Base-by-base conservation (phyloP, 202 grass and related monocot species). In the Digitaria exilis region DNA sequence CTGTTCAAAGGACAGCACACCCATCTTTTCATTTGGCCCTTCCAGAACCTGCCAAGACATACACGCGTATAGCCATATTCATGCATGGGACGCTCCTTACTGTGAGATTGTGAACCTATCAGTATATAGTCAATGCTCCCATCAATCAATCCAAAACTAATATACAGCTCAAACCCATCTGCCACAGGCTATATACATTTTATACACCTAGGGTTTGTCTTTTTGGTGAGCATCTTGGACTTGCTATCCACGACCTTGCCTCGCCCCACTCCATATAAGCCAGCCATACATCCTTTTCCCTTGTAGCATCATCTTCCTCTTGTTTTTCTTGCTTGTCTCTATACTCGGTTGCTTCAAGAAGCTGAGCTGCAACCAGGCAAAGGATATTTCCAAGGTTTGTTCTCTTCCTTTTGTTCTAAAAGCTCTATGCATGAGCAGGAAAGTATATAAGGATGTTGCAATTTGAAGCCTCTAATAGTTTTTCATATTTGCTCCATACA, bases 301-400 rank as follows among this genome's bases (percentile, higher is more conserved):
- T 70, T 76, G 61, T 30, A 84, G 42, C 69, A 65, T 35, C 86
- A 31, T 35, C 39, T 76, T 76, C 73, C 19, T 86, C 89, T 88
- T 92, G 91, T 85, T 85, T 94, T 90, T 92, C 69, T 84, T 86
- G 89, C 67, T 78, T 92, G 87, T 92, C 81, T 76, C 42, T 51
- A 69, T 21, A 22, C 68, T 69, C 22, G 37, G 84, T 70, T 96
- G 41, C 49, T 60, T 84, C 73, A 70, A 83, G 71, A 58, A 78
- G 48, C 58, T 58, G 67, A 74, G 83, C 30, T 67, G 37, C 31
- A 71, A 69, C 55, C 60, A 73, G 51, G 62, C 32, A 28, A 51
- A 58, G 69, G 72, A 77, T 82, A 77, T 88, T 89, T 85, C 70
- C 83, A 82, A 92, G 89, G 93, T 97, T 80, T 96, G 85, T 88